Evolutionary conservation across 345 rosid species (phyloP), one percentile per base, ranked within the genome.

Genomic region (Geranium rotundifolium): DNA sequence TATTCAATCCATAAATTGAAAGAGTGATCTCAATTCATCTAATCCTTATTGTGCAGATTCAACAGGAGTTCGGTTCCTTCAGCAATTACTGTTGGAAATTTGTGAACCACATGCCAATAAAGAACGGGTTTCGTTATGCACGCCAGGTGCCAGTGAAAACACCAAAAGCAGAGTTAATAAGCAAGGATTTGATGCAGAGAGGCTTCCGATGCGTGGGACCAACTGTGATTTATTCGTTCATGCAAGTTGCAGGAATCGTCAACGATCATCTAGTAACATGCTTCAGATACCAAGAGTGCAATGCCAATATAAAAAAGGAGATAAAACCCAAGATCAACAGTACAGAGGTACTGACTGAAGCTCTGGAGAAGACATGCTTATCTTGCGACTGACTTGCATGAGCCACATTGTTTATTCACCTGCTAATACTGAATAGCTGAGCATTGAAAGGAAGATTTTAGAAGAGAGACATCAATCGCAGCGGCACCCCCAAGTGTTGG

Each of bases 171-270:
- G 98, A 89, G 71, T 58, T 79, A 58, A 77, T 92, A 14, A 89
- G 96, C 85, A 91, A 89, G 80, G 89, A 89, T 65, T 74, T 91
- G 79, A 91, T 89, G 95, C 92, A 60, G 75, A 80, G 91, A 80
- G 98, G 98, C 63, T 89, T 92, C 68, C 79, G 89, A 7, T 89
- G 89, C 8, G 93, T 92, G n/a, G 98, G 98, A 17, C 96, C 98
- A 0, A 84, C 91, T 0, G 84, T 85, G 27, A 63, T 92, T 12
- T 89, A 92, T 60, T 89, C 96, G 0, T 92, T 89, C 88, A 80
- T 89, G 91, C 96, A 92, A 71, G 93, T 72, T 19, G 74, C 84
- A 17, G 95, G 96, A 7, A 79, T 89, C 41, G 88, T 83, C 30
- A 89, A 89, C 17, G 96, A 91, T 67, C 98, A 91, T 77, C 88